Conservation (phyloP, 75 land plant genomes). For the Pinus tabuliformis region DNA sequence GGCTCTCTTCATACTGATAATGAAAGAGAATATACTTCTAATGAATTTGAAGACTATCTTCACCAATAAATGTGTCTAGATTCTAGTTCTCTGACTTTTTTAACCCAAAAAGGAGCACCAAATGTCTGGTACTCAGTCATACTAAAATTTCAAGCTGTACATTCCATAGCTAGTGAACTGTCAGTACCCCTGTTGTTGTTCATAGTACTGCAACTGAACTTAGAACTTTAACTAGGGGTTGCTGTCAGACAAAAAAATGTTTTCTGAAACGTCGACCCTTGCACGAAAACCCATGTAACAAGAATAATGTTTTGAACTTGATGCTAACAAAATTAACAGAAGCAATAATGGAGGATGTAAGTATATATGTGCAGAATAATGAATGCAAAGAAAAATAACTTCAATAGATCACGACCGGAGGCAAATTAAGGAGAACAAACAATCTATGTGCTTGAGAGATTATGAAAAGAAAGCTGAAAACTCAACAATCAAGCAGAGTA, state of each 20-base stretch:
- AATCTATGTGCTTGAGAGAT: too few relatives aligned
- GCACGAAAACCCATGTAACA: not conserved
- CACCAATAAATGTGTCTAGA: too few relatives aligned
- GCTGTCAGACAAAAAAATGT: not conserved
- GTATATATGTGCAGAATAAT: not conserved
- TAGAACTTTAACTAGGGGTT: too few relatives aligned
- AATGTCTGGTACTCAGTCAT: not conserved
- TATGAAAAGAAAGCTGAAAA: not conserved
- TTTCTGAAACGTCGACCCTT: not conserved
- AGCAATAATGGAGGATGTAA: too few relatives aligned
- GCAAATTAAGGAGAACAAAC: not conserved
- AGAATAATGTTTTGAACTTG: not conserved
- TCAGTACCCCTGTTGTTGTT: not conserved
- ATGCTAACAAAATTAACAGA: not conserved
- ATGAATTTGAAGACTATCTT: too few relatives aligned
- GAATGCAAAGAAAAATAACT: not conserved
- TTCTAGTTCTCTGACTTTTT: too few relatives aligned
- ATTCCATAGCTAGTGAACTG: not conserved
- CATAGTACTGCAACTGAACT: not conserved
- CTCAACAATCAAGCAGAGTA: not conserved
- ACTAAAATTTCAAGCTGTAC: not conserved
- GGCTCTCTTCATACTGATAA: too few relatives aligned
- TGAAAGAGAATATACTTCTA: too few relatives aligned
- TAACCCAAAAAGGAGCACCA: not conserved
- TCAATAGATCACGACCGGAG: not conserved